Evolutionary conservation across 192 early-diverging fungal genomes (phyloP).

Genomic region (Coemansia sp.): DNA sequence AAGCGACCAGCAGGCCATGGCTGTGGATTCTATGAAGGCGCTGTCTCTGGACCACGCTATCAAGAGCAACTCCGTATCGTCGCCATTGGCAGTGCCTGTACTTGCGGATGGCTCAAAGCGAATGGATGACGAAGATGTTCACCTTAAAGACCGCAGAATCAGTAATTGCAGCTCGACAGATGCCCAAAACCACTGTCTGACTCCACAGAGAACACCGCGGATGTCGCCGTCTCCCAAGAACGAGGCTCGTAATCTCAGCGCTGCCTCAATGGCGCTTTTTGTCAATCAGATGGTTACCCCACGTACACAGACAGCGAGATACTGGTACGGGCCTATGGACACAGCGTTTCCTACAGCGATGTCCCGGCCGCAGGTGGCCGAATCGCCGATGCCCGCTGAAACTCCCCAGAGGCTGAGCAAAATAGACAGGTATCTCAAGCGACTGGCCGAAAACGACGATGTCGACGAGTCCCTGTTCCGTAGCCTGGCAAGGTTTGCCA

Average conservation of each 20-base stretch:
- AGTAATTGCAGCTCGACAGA: slow-evolving; percentile 6
- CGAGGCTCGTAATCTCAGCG: slow-evolving; percentile 7
- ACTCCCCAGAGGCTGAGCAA: slow-evolving; percentile 39
- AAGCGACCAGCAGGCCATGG: not conserved
- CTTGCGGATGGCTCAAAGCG: not conserved
- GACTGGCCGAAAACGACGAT: slow-evolving; percentile 24
- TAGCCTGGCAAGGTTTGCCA: slow-evolving; percentile 52
- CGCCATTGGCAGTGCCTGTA: not conserved
- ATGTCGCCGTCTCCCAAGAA: slow-evolving; percentile 25
- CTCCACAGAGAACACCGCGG: slow-evolving; percentile 27
- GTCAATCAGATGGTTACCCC: slow-evolving; percentile 29
- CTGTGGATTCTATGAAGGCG: slow-evolving; percentile 5
- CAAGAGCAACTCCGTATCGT: not conserved
- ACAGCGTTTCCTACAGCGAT: slow-evolving; percentile 4
- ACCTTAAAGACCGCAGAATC: not conserved
- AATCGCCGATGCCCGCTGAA: slow-evolving; percentile 41
- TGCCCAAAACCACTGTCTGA: slow-evolving; percentile 9
- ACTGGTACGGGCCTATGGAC: slow-evolving; percentile 50
- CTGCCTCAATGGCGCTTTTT: slow-evolving; percentile 2
- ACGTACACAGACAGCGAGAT: slow-evolving; percentile 49
- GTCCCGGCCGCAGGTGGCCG: slow-evolving; percentile 14
- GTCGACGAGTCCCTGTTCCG: slow-evolving; percentile 52
- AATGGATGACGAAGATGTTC: not conserved
- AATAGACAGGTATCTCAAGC: slow-evolving; percentile 29
- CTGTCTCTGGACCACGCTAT: not conserved